Evolutionary conservation across 2,329 filamentous ascomycete species (phyloP).

Genomic region (Tolypocladium ophioglossoides): DNA sequence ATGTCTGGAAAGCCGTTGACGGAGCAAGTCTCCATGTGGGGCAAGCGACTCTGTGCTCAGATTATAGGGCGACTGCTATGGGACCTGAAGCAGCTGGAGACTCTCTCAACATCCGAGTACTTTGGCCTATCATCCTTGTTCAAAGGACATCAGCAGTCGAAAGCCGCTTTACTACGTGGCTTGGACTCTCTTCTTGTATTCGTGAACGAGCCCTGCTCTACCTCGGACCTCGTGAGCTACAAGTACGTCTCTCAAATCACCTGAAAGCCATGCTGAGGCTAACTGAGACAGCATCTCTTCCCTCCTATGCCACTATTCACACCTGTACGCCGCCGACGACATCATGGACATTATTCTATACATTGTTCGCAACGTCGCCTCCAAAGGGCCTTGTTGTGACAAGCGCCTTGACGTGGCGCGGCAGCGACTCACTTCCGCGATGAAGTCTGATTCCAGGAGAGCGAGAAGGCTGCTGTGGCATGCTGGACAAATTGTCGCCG

Average conservation of each 20-base stretch:
- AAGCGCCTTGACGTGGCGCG: constrained; percentile 12
- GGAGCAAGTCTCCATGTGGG: constrained; percentile 14
- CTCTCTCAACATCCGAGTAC: constrained; percentile 12
- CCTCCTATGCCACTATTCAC: constrained; percentile 17
- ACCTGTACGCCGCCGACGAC: constrained; percentile 15
- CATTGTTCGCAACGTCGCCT: constrained; percentile 16
- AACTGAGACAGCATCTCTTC: constrained; percentile 11
- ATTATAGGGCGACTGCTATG: constrained; percentile 19
- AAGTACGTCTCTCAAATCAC: constrained; percentile 8
- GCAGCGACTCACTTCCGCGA: constrained; percentile 10
- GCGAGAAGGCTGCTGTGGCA: constrained; percentile 16
- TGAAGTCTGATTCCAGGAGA: constrained; percentile 9
- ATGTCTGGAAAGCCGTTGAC: constrained; percentile 3
- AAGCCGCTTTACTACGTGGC: constrained; percentile 8
- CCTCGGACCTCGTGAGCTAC: constrained; percentile 17
- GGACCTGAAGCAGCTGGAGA: constrained; percentile 18
- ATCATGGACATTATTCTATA: constrained; percentile 18
- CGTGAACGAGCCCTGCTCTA: constrained; percentile 12
- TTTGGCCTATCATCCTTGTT: constrained; percentile 15
- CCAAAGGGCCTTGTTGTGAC: constrained; percentile 5
- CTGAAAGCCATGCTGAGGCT: not conserved
- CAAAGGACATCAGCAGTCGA: constrained; percentile 13
- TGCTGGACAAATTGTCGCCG: constrained; percentile 17
- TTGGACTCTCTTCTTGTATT: constrained; percentile 10
- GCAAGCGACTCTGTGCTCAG: constrained; percentile 16